Evolutionary conservation across 768 basidiomycete species (phyloP), one percentile per base, ranked within the genome.

Genomic region (Naganishia vishniacii): DNA sequence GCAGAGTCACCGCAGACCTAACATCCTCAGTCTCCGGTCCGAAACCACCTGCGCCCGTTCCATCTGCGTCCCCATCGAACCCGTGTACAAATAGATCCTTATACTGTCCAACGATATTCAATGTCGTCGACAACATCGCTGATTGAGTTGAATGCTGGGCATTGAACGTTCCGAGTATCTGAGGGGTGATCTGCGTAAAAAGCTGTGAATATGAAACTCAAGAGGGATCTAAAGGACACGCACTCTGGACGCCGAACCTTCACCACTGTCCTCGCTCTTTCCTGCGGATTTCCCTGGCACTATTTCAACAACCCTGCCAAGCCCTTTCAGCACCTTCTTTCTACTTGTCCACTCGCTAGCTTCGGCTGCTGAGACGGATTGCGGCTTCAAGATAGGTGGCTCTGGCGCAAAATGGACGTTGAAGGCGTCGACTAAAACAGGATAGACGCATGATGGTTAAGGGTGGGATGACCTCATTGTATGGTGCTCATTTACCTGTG

Each of bases 81-180:
- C 84, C 83, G 23, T 91, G 81, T 29, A 88, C 72, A 72, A 88
- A 89, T 20, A 97, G 70, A 72, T 99, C 94, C 67, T 84, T 81
- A 64, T 91, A 82, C 0, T 85, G 82, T 16, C 77, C 34, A 82
- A 84, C 29, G 88, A 78, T 3, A 81, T 75, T 5, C 85, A 84
- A n/a, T 51, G 67, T 44, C 67, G 73, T 56, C 32, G 70, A 45
- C 34, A 69, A 64, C 8, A 45, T 44, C 8, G 51, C 32, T 6
- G 70, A 65, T 9, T 65, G 44, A 18, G 26, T 29, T 1, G 65
- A 48, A 48, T 64, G 69, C 25, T 29, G 67, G 80, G 41, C 71
- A 64, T 80, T 76, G 69, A 89, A 86, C 2, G 84, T 82, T 13
- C 77, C 72, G 42, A 81, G 79, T 16, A 91, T 76, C 8, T 70